Percentiles rank a stretch among this genome's conserved stretches.
These are phyloP conservation scores for Tanozyma kutaoensis DNA, from an alignment of 805 yeast species.

Conservation along the genomic window DNA sequence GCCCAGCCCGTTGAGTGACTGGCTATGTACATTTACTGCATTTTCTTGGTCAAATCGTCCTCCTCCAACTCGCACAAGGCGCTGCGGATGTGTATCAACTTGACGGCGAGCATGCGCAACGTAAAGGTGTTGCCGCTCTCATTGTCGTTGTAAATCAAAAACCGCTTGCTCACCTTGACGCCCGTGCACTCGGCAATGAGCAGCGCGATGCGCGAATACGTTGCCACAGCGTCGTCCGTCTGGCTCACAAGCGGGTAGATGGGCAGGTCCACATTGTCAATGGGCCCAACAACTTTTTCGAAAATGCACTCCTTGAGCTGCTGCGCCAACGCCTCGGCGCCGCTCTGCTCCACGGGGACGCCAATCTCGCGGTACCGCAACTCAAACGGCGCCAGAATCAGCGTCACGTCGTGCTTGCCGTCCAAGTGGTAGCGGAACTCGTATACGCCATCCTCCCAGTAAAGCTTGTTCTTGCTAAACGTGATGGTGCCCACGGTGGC, in stretches of 20 bases:
- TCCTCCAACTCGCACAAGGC: slow-evolving; percentile 21
- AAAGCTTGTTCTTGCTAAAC: slow-evolving; percentile 35
- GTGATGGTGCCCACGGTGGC: slow-evolving; percentile 28
- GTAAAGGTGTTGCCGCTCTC: slow-evolving; percentile 11
- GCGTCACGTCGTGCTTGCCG: slow-evolving; percentile 57
- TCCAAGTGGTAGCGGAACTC: slow-evolving; percentile 62
- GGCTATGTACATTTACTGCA: slow-evolving; percentile 1
- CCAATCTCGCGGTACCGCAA: slow-evolving; percentile 28
- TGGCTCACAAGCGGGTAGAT: slow-evolving; percentile 13
- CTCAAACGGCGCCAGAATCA: slow-evolving; percentile 55
- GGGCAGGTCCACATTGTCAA: slow-evolving; percentile 11
- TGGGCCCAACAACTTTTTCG: slow-evolving; percentile 14
- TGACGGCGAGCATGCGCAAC: slow-evolving; percentile 14
- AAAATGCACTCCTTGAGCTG: slow-evolving; percentile 18
- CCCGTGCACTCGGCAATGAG: slow-evolving; percentile 21
- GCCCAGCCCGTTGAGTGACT: background rate
- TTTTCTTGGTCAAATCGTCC: slow-evolving; percentile 4
- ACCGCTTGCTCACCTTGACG: slow-evolving; percentile 21
- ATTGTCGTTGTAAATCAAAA: slow-evolving; percentile 16
- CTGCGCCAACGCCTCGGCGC: slow-evolving; percentile 18
- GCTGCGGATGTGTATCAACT: slow-evolving; percentile 20
- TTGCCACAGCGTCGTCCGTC: slow-evolving; percentile 14
- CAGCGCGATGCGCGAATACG: slow-evolving; percentile 12
- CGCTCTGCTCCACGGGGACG: slow-evolving; percentile 15
- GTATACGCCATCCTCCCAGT: slow-evolving; percentile 58